Evolutionary conservation across 768 basidiomycete genomes (phyloP), one percentile per base, ranked within the genome.

Genomic region (Cystobasidium tubakii): DNA sequence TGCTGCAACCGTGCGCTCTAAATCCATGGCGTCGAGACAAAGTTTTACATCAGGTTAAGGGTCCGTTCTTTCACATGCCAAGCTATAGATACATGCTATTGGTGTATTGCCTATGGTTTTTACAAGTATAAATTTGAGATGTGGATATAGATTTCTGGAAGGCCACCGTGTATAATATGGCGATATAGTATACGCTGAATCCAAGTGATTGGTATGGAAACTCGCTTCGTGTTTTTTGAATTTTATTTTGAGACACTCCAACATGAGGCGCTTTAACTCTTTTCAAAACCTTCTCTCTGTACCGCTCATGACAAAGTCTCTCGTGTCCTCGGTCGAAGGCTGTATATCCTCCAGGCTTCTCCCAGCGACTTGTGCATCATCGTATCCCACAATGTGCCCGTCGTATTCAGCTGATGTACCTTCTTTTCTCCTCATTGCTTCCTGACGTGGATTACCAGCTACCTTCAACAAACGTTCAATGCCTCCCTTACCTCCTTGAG

Each of bases 361-460:
- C 23, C 57, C 57, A 12, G 15, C 13, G 23, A 60, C 15, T 27
- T 34, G 6, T 1, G 25, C 15, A 34, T 60, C 57, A 13, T 60
- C 27, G 23, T 60, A 60, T 27, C 57, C 57, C 13, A 60, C 57
- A 23, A 60, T 34, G 13, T 27, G 63, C 36, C 63, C 43, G 21
- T 65, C 36, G 39, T 6, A 65, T 25, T 46, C 63, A 65, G 10
- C 21, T 31, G 57, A 9, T 31, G 25, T 60, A 9, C 33, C 57
- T 15, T 12, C 6, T 25, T 27, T 29, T 60, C 15, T 60, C 21
- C 63, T 27, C 34, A 65, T 6, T 12, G 12, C 34, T 29, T 65
- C 63, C 25, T 65, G 63, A 27, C 63, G 25, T 15, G 63, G 63
- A 46, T 43, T 65, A 27, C 63, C 63, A 46, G 63, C 63, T 27